These are phyloP conservation scores for Nymphaea colorata DNA, from an alignment of 164 flowering plant genomes.

Conservation along the genomic window DNA sequence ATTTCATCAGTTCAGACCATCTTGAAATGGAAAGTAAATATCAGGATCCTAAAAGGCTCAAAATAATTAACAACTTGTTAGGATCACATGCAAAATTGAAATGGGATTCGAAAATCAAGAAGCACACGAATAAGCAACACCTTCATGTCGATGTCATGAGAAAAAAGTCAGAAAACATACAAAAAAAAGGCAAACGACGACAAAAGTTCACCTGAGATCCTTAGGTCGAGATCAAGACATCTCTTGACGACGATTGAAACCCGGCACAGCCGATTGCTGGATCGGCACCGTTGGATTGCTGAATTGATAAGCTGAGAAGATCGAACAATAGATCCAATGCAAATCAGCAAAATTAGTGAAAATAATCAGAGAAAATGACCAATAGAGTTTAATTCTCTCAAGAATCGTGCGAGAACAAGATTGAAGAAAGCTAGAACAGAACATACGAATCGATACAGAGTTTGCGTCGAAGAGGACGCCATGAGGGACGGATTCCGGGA, in stretches of 20 bases:
- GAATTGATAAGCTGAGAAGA: conserved; percentile 38
- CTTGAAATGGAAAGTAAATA: neutral
- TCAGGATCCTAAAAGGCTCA: neutral
- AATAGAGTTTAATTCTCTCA: too few relatives aligned
- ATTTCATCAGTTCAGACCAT: neutral
- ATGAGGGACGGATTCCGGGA: conserved; percentile 6
- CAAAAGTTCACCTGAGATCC: neutral
- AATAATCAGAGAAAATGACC: neutral
- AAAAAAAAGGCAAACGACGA: too few relatives aligned
- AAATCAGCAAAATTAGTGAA: neutral
- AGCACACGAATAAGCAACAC: too few relatives aligned
- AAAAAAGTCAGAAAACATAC: too few relatives aligned
- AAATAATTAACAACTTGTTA: neutral
- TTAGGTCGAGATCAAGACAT: neutral
- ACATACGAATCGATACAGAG: conserved; percentile 23
- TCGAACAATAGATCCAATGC: neutral
- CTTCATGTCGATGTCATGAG: too few relatives aligned
- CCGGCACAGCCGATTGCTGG: conserved; percentile 45
- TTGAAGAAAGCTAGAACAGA: neutral
- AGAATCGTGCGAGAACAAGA: too few relatives aligned
- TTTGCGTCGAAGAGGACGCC: conserved; percentile 21
- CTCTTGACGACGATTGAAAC: conserved; percentile 34
- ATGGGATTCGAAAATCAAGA: neutral
- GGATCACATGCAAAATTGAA: neutral
- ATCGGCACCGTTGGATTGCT: conserved; percentile 59